Percentiles rank a stretch among this genome's conserved stretches.
Conservation (phyloP, 169 alveolate species). For the Eimeria acervulina region DNA sequence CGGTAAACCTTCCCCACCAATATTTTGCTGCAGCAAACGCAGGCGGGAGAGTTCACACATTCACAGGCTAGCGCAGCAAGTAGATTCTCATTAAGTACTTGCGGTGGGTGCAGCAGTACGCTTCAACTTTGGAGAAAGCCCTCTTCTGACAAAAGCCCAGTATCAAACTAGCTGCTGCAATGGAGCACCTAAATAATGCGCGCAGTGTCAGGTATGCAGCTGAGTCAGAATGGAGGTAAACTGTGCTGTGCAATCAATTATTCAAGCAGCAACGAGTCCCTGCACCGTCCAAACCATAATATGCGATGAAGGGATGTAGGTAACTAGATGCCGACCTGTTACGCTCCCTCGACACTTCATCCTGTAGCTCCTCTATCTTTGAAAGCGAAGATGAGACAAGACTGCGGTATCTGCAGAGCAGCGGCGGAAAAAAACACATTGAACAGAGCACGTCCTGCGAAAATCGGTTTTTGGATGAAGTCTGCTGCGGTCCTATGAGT, state of each 20-base stretch:
- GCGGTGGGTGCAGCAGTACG: background rate
- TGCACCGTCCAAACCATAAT: background rate
- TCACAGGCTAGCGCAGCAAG: background rate
- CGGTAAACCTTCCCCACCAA: slow-evolving; percentile 67
- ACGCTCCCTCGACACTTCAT: slow-evolving; percentile 65
- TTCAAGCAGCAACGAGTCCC: background rate
- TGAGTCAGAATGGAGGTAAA: background rate
- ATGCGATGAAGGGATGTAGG: background rate
- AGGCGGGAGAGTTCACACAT: background rate
- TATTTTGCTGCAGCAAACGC: slow-evolving; percentile 54
- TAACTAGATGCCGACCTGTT: slow-evolving; percentile 23
- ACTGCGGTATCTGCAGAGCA: slow-evolving; percentile 13
- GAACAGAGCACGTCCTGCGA: background rate
- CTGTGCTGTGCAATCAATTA: background rate
- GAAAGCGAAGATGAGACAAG: slow-evolving; percentile 38
- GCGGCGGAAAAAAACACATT: background rate
- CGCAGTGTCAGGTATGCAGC: background rate
- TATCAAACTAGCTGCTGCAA: background rate
- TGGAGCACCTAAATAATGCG: background rate
- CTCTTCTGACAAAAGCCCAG: background rate
- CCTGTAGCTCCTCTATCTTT: slow-evolving; percentile 50
- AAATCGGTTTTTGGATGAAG: background rate
- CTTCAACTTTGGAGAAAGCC: background rate
- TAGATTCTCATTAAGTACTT: background rate
- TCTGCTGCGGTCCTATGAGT: background rate